phyloP scores from a whole-genome alignment of 2,329 filamentous ascomycete genomes.

The Xylariaceae sp. region DNA sequence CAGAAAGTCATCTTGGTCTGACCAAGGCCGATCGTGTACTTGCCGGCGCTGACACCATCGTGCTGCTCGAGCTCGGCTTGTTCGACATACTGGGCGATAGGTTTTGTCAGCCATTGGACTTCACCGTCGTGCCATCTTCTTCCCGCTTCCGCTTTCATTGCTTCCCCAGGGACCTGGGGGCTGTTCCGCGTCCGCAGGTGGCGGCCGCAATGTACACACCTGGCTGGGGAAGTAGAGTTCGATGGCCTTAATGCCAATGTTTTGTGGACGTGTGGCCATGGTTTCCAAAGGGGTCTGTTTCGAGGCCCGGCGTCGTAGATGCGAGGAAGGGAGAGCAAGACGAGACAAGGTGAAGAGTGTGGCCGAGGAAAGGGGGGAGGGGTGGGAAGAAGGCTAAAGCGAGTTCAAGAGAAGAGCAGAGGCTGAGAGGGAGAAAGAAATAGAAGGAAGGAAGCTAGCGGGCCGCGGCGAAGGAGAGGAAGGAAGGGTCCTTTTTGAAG shows the following conservation, averaged over 20 bases:
- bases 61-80: slow-evolving; percentile 80
- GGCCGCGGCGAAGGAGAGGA: slow-evolving; percentile 17
- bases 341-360: slow-evolving; percentile 7
- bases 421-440: slow-evolving; percentile 7
- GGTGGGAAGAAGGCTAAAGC: no score
- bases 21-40: slow-evolving; percentile 87
- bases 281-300: slow-evolving; percentile 17
- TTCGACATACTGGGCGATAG: slow-evolving; percentile 65
- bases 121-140: slow-evolving; percentile 13
- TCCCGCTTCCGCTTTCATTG: background rate
- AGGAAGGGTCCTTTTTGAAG: slow-evolving; percentile 23
- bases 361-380: no score
- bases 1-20: slow-evolving; percentile 93
- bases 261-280: slow-evolving; percentile 75
- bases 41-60: slow-evolving; percentile 75
- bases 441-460: slow-evolving; percentile 15
- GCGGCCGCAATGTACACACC: slow-evolving; percentile 49
- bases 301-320: slow-evolving; percentile 8
- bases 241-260: slow-evolving; percentile 90
- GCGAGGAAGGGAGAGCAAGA: slow-evolving; percentile 2
- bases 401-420: slow-evolving; percentile 16
- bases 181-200: background rate
- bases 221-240: slow-evolving; percentile 85
- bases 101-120: slow-evolving; percentile 21
- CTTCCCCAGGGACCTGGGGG: background rate